Evolutionary conservation across 192 early-diverging fungal genomes (phyloP), one percentile per base, ranked within the genome.

Genomic region (Piromyces finnis): DNA sequence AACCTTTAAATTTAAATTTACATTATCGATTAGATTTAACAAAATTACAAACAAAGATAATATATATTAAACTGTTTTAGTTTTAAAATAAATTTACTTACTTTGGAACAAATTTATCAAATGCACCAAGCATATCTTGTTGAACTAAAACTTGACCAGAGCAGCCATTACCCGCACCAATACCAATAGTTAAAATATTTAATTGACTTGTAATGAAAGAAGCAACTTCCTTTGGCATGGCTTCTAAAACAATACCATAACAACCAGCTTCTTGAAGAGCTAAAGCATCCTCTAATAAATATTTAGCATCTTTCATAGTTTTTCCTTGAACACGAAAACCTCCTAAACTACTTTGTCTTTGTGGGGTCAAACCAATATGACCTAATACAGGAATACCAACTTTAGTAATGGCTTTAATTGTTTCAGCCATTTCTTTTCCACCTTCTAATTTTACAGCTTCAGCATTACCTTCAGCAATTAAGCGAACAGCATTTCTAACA

Each of bases 391-490:
- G 96, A 29, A 98, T 94, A 29, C 98, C 98, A 3, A 96, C 92
- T 30, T 87, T 80, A 3, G 93, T 94, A 30, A 99, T 93, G 17
- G 90, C 87, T 29, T 87, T 83, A 78, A 96, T 88, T 18, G 94
- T 95, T 32, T 89, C 84, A 9, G 91, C 91, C 85, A 95, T 94
- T 79, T 96, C 95, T 6, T 86, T 88, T 12, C 98, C 97, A 41
- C 95, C 96, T 85, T 99, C 97, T 30, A 99, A 85, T 88, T 99
- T 99, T 36, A 99, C 94, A 6, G 94, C 96, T 84, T 97, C 97
- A 27, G 92, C 92, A 77, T 92, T 87, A 28, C 96, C 97, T 81
- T 99, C 98, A 79, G 94, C 92, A 79, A 98, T 82, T 83, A 95
- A 90, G 11, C 95, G 91, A 78, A 97, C 89, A 3, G 95, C 88